Base-by-base conservation (phyloP, 2,329 filamentous ascomycete species). In the Xylariaceae sp. region DNA sequence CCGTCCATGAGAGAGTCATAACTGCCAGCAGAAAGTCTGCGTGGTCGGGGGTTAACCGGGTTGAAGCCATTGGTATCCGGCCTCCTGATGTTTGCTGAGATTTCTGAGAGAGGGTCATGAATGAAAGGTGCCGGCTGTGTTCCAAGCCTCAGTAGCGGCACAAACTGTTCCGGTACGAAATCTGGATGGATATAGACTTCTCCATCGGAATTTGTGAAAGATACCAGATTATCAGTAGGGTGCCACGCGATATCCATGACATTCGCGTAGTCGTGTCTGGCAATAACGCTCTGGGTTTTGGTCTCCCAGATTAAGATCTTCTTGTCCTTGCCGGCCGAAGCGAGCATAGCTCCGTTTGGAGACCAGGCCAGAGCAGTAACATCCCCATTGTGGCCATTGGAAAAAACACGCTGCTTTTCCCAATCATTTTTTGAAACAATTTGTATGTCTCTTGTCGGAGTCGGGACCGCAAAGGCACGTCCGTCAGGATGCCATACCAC, bases 401-500 rank as follows among this genome's bases (percentile, higher is more conserved):
- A 77, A 70, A 99, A 99, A 0, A 79, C 76, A 57, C 89, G 84
- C 72, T 98, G 92, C 64, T 89, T 88, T 70, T 92, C 90, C 90
- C 93, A 97, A 71, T 97, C 91, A 50, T 85, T 86, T 59, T 87
- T 87, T n/a, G 93, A 96, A 53, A 97, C 83, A 40, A 97, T 84
- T 67, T 96, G 89, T 23, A 96, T 86, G 70, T 96, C 89, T 75
- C 88, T 84, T 20, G 89, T 91, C 0, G 89, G 84, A 19, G 93
- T 96, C 0, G 91, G 87, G 19, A 90, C 87, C 1, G 91, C 93
- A 73, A 99, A 96, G 2, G 93, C 91, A 63, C 91, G 85, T 19
- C 95, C 93, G 70, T 98, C 93, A 0, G 96, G 96, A 75, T 98
- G 95, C 95, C 95, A 99, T 0, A 86, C 84, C 5, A 89, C 86